phyloP scores from a whole-genome alignment of 2,329 filamentous ascomycete species.

The Exutisphaerella laricina region DNA sequence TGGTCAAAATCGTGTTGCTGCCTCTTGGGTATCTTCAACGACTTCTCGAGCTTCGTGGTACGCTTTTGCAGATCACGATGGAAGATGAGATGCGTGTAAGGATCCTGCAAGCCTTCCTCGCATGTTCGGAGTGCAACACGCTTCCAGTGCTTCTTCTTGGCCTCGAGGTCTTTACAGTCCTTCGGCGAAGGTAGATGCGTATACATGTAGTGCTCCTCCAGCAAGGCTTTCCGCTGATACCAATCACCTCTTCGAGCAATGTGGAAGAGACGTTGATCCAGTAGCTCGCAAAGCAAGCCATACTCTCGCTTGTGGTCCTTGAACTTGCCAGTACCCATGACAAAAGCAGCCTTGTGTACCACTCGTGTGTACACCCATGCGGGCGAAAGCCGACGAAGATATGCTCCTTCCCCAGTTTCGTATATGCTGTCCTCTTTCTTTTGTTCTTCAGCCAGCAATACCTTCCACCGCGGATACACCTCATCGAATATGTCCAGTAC shows the following conservation, averaged over 20 bases:
- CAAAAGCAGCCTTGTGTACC: slow-evolving; percentile 76
- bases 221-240: slow-evolving; percentile 83
- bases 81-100: slow-evolving; percentile 82
- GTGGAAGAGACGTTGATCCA: slow-evolving; percentile 79
- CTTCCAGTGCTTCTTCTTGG: slow-evolving; percentile 78
- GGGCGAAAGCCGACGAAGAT: slow-evolving; percentile 81
- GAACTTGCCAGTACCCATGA: slow-evolving; percentile 62
- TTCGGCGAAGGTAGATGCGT: slow-evolving; percentile 45
- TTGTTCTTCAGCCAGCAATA: slow-evolving; percentile 66
- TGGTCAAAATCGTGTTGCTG: slow-evolving; percentile 91
- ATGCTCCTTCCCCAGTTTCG: slow-evolving; percentile 77
- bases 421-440: slow-evolving; percentile 71
- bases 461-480: slow-evolving; percentile 75
- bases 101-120: slow-evolving; percentile 79
- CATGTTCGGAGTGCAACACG: slow-evolving; percentile 71
- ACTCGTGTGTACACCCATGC: slow-evolving; percentile 92
- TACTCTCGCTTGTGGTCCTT: slow-evolving; percentile 78
- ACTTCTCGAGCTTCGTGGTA: slow-evolving; percentile 82
- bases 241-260: slow-evolving; percentile 77
- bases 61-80: slow-evolving; percentile 95
- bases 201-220: slow-evolving; percentile 95
- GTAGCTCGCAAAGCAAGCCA: slow-evolving; percentile 64
- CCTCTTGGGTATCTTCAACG: slow-evolving; percentile 73
- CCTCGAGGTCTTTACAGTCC: slow-evolving; percentile 47
- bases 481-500: slow-evolving; percentile 67